Conservation (phyloP, 2,329 filamentous ascomycete genomes). For the Nectriaceae sp. region DNA sequence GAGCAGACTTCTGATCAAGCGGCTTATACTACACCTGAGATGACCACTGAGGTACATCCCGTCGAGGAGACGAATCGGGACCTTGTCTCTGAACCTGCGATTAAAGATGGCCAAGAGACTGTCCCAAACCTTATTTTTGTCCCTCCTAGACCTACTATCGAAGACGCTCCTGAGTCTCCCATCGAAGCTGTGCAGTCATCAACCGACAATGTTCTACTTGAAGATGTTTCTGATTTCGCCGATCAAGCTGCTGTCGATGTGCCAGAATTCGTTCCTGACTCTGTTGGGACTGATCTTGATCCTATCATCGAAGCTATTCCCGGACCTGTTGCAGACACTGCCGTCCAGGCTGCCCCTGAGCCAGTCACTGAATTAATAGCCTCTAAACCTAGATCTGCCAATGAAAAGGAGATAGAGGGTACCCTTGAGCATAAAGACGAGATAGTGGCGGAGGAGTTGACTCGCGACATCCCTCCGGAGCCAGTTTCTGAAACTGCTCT, state of each 20-base stretch:
- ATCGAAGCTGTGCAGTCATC: not conserved
- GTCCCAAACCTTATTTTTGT: too few relatives aligned
- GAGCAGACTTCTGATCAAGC: slow-evolving; percentile 1
- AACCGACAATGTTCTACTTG: not conserved
- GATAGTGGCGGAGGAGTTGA: not conserved
- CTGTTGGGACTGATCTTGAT: not conserved
- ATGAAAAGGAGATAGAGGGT: not conserved
- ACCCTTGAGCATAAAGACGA: not conserved
- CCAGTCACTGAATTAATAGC: not conserved
- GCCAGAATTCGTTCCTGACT: slow-evolving; percentile 4
- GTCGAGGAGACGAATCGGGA: too few relatives aligned
- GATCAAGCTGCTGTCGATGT: not conserved
- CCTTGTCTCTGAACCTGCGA: too few relatives aligned
- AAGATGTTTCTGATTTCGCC: not conserved
- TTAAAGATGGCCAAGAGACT: too few relatives aligned
- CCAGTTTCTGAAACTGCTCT: not conserved
- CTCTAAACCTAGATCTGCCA: not conserved
- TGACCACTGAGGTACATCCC: not conserved
- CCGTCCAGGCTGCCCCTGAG: not conserved
- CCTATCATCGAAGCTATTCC: not conserved
- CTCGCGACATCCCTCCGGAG: not conserved
- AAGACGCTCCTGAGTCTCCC: slow-evolving; percentile 1
- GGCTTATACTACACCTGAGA: not conserved
- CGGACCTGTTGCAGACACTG: not conserved
- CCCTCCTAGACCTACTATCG: not conserved